Evolutionary conservation across 2,329 filamentous ascomycete species (phyloP).

Genomic region (Aspergillus uvarum): DNA sequence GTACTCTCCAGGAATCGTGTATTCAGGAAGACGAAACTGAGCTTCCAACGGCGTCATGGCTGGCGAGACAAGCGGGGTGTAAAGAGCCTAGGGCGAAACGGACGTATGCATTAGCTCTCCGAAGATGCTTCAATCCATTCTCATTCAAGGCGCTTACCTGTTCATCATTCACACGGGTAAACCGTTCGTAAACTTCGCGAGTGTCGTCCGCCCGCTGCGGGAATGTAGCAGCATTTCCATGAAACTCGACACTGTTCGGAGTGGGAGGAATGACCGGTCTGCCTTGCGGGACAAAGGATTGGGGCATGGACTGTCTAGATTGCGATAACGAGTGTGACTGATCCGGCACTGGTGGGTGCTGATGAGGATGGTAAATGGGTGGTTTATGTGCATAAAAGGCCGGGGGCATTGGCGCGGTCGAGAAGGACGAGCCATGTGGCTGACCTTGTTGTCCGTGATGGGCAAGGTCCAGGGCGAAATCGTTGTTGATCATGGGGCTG

Average conservation of each 20-base stretch:
- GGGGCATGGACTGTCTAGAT: conserved; percentile 20
- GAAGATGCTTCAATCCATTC: background rate
- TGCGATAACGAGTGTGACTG: conserved; percentile 30
- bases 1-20: conserved; percentile 49
- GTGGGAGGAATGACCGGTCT: conserved; percentile 47
- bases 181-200: conserved; percentile 46
- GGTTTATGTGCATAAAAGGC: conserved; percentile 36
- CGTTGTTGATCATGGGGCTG: conserved; percentile 34
- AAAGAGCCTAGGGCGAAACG: conserved; percentile 40
- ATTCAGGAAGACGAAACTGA: conserved; percentile 49
- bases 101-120: conserved; percentile 19
- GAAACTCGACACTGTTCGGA: conserved; percentile 51
- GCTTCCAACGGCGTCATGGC: conserved; percentile 52
- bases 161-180: conserved; percentile 44
- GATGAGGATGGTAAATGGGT: conserved; percentile 23
- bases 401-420: conserved; percentile 32
- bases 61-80: conserved; percentile 52
- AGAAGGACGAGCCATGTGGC: conserved; percentile 32
- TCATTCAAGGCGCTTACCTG: conserved; percentile 35
- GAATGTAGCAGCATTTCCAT: conserved; percentile 44
- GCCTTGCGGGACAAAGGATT: conserved; percentile 31
- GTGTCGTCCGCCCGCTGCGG: conserved; percentile 41
- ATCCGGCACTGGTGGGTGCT: conserved; percentile 28
- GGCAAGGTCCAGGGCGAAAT: conserved; percentile 35
- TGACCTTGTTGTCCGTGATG: conserved; percentile 22